Conservation (phyloP, 148 eudicot species). For the Fagopyrum esculentum region DNA sequence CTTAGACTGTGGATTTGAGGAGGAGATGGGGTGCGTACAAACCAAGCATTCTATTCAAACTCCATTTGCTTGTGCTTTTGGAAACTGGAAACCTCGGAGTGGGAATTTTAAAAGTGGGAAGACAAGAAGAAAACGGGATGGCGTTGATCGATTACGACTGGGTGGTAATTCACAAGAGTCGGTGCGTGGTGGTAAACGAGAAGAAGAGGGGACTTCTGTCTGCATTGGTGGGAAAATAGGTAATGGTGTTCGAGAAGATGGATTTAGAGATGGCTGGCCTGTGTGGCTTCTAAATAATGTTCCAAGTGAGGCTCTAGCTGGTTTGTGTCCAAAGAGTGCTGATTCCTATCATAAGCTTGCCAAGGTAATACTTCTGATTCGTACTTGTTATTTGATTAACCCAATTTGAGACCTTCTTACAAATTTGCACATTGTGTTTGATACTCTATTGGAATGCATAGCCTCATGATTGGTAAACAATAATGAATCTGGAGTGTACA, state of each 20-base stretch:
- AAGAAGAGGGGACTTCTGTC: slow-evolving; percentile 5
- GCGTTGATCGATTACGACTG: neutral
- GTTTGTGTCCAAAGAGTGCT: slow-evolving; percentile 1
- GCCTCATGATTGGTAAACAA: neutral
- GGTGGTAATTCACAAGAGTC: neutral
- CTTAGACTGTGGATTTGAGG: neutral
- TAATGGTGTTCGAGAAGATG: neutral
- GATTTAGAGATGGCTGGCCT: slow-evolving; percentile 1
- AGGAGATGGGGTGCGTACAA: neutral
- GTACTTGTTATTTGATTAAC: no score
- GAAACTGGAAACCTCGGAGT: neutral
- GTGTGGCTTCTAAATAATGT: slow-evolving; percentile 2
- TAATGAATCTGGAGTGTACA: neutral
- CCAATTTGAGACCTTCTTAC: neutral
- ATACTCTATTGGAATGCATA: neutral
- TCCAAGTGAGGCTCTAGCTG: neutral
- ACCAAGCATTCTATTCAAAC: slow-evolving; percentile 9
- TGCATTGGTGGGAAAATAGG: neutral
- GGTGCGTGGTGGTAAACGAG: neutral
- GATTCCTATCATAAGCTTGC: slow-evolving; percentile 10
- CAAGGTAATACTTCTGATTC: neutral
- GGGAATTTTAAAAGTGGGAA: neutral
- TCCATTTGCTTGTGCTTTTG: slow-evolving; percentile 6
- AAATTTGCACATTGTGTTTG: neutral
- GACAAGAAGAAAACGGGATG: neutral